Conservation (phyloP, 176 grass and related monocot species). For the Ensete glaucum region DNA sequence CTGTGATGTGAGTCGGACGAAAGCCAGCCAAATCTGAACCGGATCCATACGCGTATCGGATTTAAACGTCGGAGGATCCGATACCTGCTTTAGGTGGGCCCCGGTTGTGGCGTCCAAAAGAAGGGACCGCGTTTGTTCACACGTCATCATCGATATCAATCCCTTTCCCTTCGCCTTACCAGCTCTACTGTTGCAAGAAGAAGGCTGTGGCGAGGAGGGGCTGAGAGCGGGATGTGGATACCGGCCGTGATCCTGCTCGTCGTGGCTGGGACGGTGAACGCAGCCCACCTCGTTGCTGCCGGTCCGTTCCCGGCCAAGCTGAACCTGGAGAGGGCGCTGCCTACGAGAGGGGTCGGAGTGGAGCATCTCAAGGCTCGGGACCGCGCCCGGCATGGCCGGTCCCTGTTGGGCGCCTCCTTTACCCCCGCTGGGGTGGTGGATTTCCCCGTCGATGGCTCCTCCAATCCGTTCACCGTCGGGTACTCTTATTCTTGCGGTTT, state of each 20-base stretch:
- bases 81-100: too few relatives aligned
- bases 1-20: too few relatives aligned
- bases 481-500: constrained; percentile 18
- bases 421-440: constrained; percentile 51
- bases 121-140: too few relatives aligned
- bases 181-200: too few relatives aligned
- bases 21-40: too few relatives aligned
- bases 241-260: background rate
- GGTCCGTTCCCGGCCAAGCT: constrained; percentile 35
- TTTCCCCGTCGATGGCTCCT: constrained; percentile 86
- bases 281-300: background rate
- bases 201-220: background rate
- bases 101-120: too few relatives aligned
- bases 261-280: background rate
- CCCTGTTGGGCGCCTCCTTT: constrained; percentile 29
- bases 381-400: constrained; percentile 42
- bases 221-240: constrained; percentile 1
- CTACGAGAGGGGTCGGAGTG: constrained; percentile 40
- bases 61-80: too few relatives aligned
- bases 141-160: too few relatives aligned
- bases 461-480: constrained; percentile 86
- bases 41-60: too few relatives aligned
- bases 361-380: constrained; percentile 65
- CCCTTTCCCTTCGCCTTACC: too few relatives aligned
- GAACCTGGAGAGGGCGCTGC: constrained; percentile 65